phyloP scores from a whole-genome alignment of 768 basidiomycete species.

The Leucosporidium creatinivorum region DNA sequence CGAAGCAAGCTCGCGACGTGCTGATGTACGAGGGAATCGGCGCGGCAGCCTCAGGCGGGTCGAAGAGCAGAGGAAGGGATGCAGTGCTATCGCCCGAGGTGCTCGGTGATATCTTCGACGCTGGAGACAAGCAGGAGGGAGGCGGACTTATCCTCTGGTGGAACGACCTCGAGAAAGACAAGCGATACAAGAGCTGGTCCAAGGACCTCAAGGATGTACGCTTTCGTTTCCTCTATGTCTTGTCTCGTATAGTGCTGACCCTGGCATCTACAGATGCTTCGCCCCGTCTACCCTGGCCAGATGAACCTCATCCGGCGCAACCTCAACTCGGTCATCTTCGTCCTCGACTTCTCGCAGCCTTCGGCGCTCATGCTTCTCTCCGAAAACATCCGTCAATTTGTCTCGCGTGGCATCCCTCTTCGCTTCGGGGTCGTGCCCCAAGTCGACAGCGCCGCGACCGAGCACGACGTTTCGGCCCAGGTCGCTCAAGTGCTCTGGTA shows the following conservation, averaged over 20 bases:
- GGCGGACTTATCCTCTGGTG: constrained; percentile 70
- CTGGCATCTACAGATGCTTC: constrained; percentile 53
- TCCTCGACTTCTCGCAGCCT: constrained; percentile 67
- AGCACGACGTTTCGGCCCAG: constrained; percentile 50
- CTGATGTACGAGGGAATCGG: constrained; percentile 53
- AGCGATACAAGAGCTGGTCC: constrained; percentile 47
- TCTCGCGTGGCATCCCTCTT: constrained; percentile 65
- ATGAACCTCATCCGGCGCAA: constrained; percentile 69
- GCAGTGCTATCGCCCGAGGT: constrained; percentile 12
- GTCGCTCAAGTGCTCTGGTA: constrained; percentile 61
- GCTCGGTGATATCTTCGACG: constrained; percentile 69
- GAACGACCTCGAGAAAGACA: constrained; percentile 86
- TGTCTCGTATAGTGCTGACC: too few relatives aligned
- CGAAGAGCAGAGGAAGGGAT: constrained; percentile 36
- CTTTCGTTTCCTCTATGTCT: too few relatives aligned
- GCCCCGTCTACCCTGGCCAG: constrained; percentile 70
- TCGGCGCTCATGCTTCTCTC: constrained; percentile 57
- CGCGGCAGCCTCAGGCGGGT: constrained; percentile 24
- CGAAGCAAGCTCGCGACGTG: constrained; percentile 62
- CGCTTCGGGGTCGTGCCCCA: constrained; percentile 80
- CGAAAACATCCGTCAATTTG: constrained; percentile 59
- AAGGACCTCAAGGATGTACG: constrained; percentile 19
- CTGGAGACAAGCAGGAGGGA: constrained; percentile 75
- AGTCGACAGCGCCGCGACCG: constrained; percentile 48
- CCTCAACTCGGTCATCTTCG: constrained; percentile 72